phyloP scores from a whole-genome alignment of 2,329 filamentous ascomycete genomes.

The Colletotrichum limetticola region DNA sequence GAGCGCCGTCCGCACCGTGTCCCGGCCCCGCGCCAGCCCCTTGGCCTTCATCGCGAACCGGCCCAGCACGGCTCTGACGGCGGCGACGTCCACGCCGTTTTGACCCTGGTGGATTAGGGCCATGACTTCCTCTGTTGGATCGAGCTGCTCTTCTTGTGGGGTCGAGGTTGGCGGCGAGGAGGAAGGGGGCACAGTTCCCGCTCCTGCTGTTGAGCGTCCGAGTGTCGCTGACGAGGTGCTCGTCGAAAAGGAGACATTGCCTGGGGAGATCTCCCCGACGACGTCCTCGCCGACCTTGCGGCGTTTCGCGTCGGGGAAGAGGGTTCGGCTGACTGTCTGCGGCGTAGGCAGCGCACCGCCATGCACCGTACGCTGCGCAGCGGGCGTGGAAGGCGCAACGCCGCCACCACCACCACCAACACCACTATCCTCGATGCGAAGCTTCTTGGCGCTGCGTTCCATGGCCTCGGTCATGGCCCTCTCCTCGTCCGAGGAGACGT shows the following conservation, averaged over 20 bases:
- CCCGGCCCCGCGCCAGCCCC: constrained; percentile 72
- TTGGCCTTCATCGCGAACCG: constrained; percentile 67
- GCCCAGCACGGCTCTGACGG: constrained; percentile 59
- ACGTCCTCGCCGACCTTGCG: constrained; percentile 39
- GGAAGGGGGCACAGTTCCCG: neutral
- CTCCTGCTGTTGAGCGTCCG: constrained; percentile 14
- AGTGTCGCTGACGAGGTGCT: constrained; percentile 27
- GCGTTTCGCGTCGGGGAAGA: constrained; percentile 47
- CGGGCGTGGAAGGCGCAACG: constrained; percentile 39
- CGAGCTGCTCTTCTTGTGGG: constrained; percentile 39
- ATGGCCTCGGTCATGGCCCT: constrained; percentile 47
- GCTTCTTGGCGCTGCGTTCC: constrained; percentile 47
- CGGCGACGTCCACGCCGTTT: constrained; percentile 46
- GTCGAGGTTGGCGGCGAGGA: constrained; percentile 7
- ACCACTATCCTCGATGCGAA: neutral
- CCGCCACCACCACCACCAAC: neutral
- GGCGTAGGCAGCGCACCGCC: constrained; percentile 45
- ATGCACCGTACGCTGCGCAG: constrained; percentile 37
- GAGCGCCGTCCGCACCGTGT: constrained; percentile 71
- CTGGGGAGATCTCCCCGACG: neutral
- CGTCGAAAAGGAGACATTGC: constrained; percentile 27
- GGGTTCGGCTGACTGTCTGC: constrained; percentile 46
- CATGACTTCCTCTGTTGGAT: constrained; percentile 60
- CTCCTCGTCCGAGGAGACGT: constrained; percentile 52
- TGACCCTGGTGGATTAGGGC: constrained; percentile 54